Percentiles rank a stretch among this genome's conserved stretches.
Evolutionary conservation across 345 rosid species (phyloP).

Genomic region (Linum tenue): DNA sequence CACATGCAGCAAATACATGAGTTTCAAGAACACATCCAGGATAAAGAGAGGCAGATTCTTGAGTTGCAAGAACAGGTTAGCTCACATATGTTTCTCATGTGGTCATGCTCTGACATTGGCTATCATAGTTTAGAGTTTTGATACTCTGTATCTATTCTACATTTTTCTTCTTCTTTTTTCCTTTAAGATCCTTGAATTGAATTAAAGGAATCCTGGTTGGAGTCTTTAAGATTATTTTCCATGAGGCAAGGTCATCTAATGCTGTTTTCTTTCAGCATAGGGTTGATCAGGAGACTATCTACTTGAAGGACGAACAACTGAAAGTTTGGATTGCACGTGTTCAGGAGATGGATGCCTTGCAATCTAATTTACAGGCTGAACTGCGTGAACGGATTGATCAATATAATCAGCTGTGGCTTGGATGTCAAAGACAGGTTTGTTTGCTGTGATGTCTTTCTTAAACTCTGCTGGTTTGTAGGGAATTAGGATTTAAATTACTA

Average conservation of each 20-base stretch:
- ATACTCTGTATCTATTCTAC: no score
- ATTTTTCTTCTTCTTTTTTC: no score
- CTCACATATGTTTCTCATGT: constrained; percentile 7
- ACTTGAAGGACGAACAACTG: constrained; percentile 81
- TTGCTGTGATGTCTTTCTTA: constrained; percentile 7
- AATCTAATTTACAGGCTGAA: constrained; percentile 69
- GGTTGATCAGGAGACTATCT: constrained; percentile 75
- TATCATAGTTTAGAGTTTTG: no score
- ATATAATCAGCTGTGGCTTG: constrained; percentile 82
- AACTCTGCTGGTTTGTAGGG: constrained; percentile 7
- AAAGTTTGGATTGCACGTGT: constrained; percentile 73
- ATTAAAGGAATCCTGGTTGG: background rate
- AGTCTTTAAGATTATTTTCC: background rate
- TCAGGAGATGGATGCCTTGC: constrained; percentile 85
- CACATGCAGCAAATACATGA: constrained; percentile 71
- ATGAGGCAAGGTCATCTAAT: constrained; percentile 10
- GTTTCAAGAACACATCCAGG: constrained; percentile 83
- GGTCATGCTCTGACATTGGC: background rate
- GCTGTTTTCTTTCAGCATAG: constrained; percentile 52
- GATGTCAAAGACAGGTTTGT: constrained; percentile 92
- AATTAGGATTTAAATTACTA: background rate
- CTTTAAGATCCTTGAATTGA: background rate
- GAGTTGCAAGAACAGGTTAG: constrained; percentile 92
- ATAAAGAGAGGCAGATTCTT: constrained; percentile 71
- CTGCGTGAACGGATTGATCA: constrained; percentile 80